Conservation (phyloP, 2,329 filamentous ascomycete genomes). For the Cryphonectria naterciae region DNA sequence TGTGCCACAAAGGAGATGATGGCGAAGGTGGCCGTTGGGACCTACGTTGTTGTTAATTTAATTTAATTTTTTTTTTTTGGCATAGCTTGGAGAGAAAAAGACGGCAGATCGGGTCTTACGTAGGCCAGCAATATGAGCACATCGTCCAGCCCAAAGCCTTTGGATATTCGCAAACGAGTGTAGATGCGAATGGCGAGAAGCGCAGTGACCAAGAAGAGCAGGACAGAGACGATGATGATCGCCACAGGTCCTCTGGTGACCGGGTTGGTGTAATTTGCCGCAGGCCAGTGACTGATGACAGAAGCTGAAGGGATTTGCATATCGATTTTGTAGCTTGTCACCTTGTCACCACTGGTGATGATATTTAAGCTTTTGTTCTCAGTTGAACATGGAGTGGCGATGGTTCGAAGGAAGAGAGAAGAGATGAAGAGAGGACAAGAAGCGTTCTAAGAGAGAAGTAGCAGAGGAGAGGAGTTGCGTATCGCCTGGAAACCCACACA, state of each 20-base stretch:
- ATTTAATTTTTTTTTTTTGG: no score
- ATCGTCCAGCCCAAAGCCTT: slow-evolving; percentile 44
- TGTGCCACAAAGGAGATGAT: slow-evolving; percentile 37
- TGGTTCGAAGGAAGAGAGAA: slow-evolving; percentile 2
- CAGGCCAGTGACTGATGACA: slow-evolving; percentile 37
- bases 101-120: slow-evolving; percentile 32
- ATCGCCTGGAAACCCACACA: slow-evolving; percentile 8
- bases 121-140: slow-evolving; percentile 43
- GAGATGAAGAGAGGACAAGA: slow-evolving; percentile 9
- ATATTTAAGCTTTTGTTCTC: background rate
- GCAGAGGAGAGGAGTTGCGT: slow-evolving; percentile 16
- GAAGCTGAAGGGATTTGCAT: slow-evolving; percentile 36
- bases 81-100: background rate
- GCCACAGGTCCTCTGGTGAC: slow-evolving; percentile 38
- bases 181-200: slow-evolving; percentile 42
- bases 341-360: background rate
- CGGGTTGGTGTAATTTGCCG: slow-evolving; percentile 39
- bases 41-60: slow-evolving; percentile 28
- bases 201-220: slow-evolving; percentile 37
- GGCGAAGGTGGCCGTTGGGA: slow-evolving; percentile 40
- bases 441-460: background rate
- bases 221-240: slow-evolving; percentile 35
- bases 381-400: slow-evolving; percentile 7
- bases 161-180: slow-evolving; percentile 40
- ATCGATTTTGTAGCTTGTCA: slow-evolving; percentile 8